Base-by-base conservation (phyloP, 208 protist species). In the Leishmania turanica region DNA sequence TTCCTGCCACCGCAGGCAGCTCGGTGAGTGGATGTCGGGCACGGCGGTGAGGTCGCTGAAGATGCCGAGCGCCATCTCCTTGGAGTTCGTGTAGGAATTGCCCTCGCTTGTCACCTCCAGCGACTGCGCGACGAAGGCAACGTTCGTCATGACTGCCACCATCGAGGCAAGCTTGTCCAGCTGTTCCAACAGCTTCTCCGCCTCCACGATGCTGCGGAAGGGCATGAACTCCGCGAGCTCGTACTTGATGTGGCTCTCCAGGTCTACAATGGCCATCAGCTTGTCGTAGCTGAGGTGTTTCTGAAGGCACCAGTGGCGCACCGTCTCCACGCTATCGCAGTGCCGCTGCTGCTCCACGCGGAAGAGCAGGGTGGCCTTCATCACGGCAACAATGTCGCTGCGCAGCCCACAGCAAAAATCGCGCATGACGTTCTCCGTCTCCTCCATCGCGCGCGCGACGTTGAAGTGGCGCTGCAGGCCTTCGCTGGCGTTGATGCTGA, bases 21-120 rank as follows among this genome's bases (percentile, higher is more conserved):
- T 94, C 31, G 91, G 88, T 21, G 88, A 87, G 89, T 87, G 90
- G 82, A 95, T 87, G 80, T 96, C 93, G 27, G 93, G 91, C 31
- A 93, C 89, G 17, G 93, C 91, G n/a, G 85, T 83, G 47, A 95
- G 82, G 70, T 96, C 93, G 42, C 85, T 93, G 77, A 96, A 96
- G 68, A 96, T 24, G 19, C 93, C 93, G 13, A 94, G 80, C 24
- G 90, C 93, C 42, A 84, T 89, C 82, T 96, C 93, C 80, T 92
- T 90, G 15, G 91, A 86, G 71, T 93, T 93, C 8, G 81, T 84
- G 85, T 89, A 96, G 49, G 87, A 83, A 81, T 90, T 94, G 54
- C 90, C 87, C 77, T 95, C 90, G 66, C 87, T 92, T 17, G 89
- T 92, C 71, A 96, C 93, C 85, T 87, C 93, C 72, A 89, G 86